phyloP scores from a whole-genome alignment of 75 land plant species.

The Ceratopteris richardii region DNA sequence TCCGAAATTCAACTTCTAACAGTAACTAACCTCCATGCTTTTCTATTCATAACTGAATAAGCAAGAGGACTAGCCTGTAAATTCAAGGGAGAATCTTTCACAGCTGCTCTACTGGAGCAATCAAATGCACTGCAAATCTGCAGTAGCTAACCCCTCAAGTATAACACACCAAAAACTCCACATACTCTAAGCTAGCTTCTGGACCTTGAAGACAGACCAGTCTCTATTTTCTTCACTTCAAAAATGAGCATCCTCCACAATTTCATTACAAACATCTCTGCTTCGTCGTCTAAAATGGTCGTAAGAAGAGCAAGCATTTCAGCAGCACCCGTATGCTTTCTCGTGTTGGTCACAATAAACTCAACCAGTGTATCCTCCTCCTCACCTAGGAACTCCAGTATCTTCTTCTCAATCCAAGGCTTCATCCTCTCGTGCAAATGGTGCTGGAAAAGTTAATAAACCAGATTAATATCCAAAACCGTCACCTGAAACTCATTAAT shows the following conservation, averaged over 20 bases:
- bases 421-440: constrained; percentile 88
- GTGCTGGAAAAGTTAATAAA: constrained; percentile 39
- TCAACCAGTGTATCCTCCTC: constrained; percentile 92
- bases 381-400: constrained; percentile 91
- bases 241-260: constrained; percentile 99
- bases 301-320: constrained; percentile 77
- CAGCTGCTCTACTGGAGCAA: too few species aligned
- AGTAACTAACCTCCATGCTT: too few species aligned
- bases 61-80: too few species aligned
- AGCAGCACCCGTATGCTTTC: constrained; percentile 74
- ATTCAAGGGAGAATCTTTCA: too few species aligned
- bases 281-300: constrained; percentile 90
- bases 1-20: too few species aligned
- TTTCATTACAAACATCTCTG: constrained; percentile 99
- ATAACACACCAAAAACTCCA: too few species aligned
- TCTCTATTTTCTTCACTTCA: constrained; percentile 94
- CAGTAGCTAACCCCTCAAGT: too few species aligned
- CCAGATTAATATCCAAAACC: too few species aligned
- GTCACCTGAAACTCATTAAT: too few species aligned
- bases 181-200: constrained; percentile 11
- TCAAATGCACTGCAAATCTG: too few species aligned
- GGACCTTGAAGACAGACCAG: constrained; percentile 57
- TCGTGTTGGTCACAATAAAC: constrained; percentile 80
- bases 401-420: constrained; percentile 99
- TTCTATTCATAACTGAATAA: too few species aligned